A percentile compares a stretch with the other conserved stretches of the same genome.
These are phyloP conservation scores for Calonectria honghensis DNA, from an alignment of 2,329 filamentous ascomycete genomes.

Conservation along the genomic window DNA sequence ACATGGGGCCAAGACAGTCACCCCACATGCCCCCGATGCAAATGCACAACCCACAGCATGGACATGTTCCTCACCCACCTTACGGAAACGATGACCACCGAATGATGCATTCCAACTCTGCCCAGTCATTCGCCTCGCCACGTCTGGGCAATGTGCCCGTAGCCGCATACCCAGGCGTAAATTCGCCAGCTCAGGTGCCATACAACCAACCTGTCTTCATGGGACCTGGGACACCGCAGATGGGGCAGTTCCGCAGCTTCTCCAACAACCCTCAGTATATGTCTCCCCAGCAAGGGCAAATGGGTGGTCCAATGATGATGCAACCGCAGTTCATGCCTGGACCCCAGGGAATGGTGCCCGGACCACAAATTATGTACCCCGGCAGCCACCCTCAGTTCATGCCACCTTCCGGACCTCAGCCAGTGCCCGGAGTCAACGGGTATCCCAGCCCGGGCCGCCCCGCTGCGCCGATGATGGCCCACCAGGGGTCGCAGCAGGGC, in stretches of 20 bases:
- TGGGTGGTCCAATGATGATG: constrained; percentile 89
- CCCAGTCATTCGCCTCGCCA: constrained; percentile 90
- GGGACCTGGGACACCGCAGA: constrained; percentile 81
- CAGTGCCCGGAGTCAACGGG: constrained; percentile 81
- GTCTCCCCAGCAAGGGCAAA: constrained; percentile 80
- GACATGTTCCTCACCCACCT: constrained; percentile 77
- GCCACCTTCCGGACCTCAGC: constrained; percentile 74
- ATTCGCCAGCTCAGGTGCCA: constrained; percentile 80
- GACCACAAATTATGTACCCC: constrained; percentile 90
- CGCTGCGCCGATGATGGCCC: constrained; percentile 91
- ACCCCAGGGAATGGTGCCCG: constrained; percentile 81
- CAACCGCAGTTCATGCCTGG: constrained; percentile 84
- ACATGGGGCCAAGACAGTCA: constrained; percentile 80
- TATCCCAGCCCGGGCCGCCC: constrained; percentile 92
- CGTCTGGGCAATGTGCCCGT: constrained; percentile 82
- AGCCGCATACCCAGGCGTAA: constrained; percentile 80
- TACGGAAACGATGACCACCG: constrained; percentile 89
- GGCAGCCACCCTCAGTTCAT: constrained; percentile 79
- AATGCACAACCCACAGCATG: constrained; percentile 84
- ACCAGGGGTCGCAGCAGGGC: constrained; percentile 94
- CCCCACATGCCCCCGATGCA: constrained; percentile 87
- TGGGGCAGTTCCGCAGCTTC: constrained; percentile 81
- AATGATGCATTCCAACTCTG: constrained; percentile 91
- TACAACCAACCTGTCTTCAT: constrained; percentile 85
- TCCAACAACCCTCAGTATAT: constrained; percentile 83